Percentiles rank a stretch among this genome's conserved stretches.
phyloP scores from a whole-genome alignment of 2,329 filamentous ascomycete species.

The Fusarium clavum region DNA sequence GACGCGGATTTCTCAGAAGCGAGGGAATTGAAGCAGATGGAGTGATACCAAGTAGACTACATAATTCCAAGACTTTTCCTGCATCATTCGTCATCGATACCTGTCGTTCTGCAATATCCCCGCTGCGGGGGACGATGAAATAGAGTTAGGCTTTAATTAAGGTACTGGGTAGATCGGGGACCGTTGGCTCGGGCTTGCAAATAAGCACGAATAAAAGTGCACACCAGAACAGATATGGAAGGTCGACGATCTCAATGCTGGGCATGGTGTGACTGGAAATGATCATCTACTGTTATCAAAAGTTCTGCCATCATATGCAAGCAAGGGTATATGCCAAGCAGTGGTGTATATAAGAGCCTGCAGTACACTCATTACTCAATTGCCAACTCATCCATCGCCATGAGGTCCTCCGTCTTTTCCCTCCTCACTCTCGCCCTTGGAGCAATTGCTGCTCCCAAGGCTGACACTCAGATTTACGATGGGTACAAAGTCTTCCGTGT shows the following conservation, averaged over 20 bases:
- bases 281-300: conserved; percentile 26
- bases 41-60: conserved; percentile 43
- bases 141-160: conserved; percentile 31
- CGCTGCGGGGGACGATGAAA: conserved; percentile 51
- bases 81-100: conserved; percentile 26
- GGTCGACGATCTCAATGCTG: conserved; percentile 16
- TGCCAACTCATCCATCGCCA: conserved; percentile 18
- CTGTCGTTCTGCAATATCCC: not conserved
- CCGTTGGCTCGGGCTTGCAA: not conserved
- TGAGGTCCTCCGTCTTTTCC: conserved; percentile 36
- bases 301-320: not conserved
- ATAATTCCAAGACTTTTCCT: conserved; percentile 21
- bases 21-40: conserved; percentile 64
- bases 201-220: conserved; percentile 10
- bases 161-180: conserved; percentile 30
- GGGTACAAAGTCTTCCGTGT: conserved; percentile 58
- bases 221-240: conserved; percentile 30
- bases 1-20: conserved; percentile 75
- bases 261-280: conserved; percentile 7
- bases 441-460: conserved; percentile 31
- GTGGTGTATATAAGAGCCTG: conserved; percentile 9
- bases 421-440: conserved; percentile 34
- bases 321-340: conserved; percentile 1
- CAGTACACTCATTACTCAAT: not conserved
- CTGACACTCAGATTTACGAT: conserved; percentile 44